Base-by-base conservation (phyloP, 169 alveolate species). In the Cyclospora cayetanensis region DNA sequence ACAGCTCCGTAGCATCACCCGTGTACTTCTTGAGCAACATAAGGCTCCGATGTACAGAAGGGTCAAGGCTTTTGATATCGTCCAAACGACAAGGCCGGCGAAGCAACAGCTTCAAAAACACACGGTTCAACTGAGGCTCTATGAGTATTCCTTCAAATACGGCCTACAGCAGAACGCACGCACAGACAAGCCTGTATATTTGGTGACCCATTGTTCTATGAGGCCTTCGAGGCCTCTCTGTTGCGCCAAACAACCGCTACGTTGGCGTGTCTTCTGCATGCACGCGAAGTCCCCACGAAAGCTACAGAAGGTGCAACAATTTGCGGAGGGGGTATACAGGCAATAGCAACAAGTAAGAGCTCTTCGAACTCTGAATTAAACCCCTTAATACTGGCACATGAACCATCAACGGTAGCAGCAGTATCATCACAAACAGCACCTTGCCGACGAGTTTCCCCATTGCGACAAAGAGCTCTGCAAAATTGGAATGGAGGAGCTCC, bases 141-240 rank as follows among this genome's bases (percentile, higher is more conserved):
- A 98, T 89, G 15, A 98, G 93, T 29, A 96, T 96, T 90, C 97
- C 96, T 93, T 98, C 99, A 83, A 97, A 98, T 37, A 98, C 93
- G 12, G 99, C 99, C 94, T 86, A 66, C 1, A 50, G 60, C 25
- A 18, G 60, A n/a, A n/a, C n/a, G n/a, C n/a, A n/a, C n/a, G n/a
- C n/a, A n/a, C n/a, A n/a, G n/a, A n/a, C n/a, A n/a, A n/a, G n/a
- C n/a, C n/a, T n/a, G n/a, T n/a, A n/a, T n/a, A n/a, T n/a, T n/a
- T n/a, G n/a, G n/a, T n/a, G n/a, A n/a, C n/a, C n/a, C n/a, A n/a
- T n/a, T n/a, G n/a, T n/a, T n/a, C n/a, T n/a, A n/a, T n/a, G n/a
- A n/a, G n/a, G n/a, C n/a, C n/a, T n/a, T n/a, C n/a, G n/a, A n/a
- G n/a, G n/a, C n/a, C n/a, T n/a, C n/a, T n/a, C n/a, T n/a, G 60